Conservation (phyloP, 2,329 filamentous ascomycete species). For the Talaromyces albobiverticillius region DNA sequence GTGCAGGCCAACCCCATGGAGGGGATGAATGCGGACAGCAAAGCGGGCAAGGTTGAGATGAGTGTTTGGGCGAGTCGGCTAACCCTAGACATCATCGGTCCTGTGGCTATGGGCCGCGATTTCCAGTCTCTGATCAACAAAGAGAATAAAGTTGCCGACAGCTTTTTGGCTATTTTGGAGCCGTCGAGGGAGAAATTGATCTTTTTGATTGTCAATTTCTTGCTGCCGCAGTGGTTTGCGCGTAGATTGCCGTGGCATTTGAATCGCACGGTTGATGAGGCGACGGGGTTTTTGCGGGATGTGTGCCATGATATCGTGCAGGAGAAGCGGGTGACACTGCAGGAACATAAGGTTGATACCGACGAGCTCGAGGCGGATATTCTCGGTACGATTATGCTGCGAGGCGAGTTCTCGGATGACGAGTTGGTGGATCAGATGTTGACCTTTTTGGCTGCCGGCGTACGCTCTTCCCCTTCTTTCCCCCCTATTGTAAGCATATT, state of each 20-base stretch:
- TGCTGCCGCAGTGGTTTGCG: slow-evolving; percentile 53
- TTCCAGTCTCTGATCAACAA: slow-evolving; percentile 53
- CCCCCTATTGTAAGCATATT: not conserved
- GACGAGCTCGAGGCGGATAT: slow-evolving; percentile 36
- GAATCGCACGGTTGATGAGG: slow-evolving; percentile 29
- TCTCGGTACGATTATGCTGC: slow-evolving; percentile 36
- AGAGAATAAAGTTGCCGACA: slow-evolving; percentile 51
- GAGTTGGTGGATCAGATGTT: slow-evolving; percentile 43
- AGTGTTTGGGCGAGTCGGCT: slow-evolving; percentile 35
- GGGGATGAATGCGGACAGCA: slow-evolving; percentile 19
- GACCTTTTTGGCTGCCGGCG: slow-evolving; percentile 41
- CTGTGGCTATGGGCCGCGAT: slow-evolving; percentile 56
- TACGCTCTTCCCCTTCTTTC: slow-evolving; percentile 16
- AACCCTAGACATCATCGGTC: slow-evolving; percentile 58
- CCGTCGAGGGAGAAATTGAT: slow-evolving; percentile 43
- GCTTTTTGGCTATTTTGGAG: slow-evolving; percentile 52
- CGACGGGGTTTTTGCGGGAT: slow-evolving; percentile 29
- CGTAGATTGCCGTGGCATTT: slow-evolving; percentile 41
- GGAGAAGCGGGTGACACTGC: slow-evolving; percentile 30
- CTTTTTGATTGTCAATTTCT: slow-evolving; percentile 42
- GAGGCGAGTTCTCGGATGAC: slow-evolving; percentile 36
- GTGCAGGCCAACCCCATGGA: slow-evolving; percentile 27
- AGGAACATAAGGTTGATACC: slow-evolving; percentile 35
- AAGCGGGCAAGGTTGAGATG: slow-evolving; percentile 33
- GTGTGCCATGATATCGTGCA: slow-evolving; percentile 34